phyloP scores from a whole-genome alignment of 1,284 basidiomycete genomes.

The Uromyces viciae-fabae region DNA sequence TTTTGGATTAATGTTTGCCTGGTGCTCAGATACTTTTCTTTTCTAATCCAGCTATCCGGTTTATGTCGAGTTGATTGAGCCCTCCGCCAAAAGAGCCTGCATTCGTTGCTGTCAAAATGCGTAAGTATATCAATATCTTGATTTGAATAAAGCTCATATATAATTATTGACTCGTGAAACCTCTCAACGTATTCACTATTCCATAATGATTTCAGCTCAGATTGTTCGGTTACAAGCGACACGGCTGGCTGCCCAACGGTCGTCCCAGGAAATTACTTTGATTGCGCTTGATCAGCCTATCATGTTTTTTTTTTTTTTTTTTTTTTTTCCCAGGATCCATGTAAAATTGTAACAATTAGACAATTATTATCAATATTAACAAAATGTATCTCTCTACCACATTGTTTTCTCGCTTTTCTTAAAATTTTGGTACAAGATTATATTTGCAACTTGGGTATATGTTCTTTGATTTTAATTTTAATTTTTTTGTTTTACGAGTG shows the following conservation, averaged over 20 bases:
- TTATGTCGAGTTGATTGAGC: conserved; percentile 53
- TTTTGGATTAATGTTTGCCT: background rate
- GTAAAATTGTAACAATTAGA: too few relatives aligned
- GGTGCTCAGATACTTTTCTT: background rate
- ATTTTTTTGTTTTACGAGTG: too few relatives aligned
- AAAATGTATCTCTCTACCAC: too few relatives aligned
- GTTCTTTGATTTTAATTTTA: too few relatives aligned
- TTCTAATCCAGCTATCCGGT: background rate
- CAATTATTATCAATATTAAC: too few relatives aligned
- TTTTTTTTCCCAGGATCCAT: too few relatives aligned
- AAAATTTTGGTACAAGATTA: too few relatives aligned
- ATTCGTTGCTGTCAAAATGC: conserved; percentile 52
- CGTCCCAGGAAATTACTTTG: conserved; percentile 47
- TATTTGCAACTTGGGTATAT: too few relatives aligned
- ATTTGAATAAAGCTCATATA: background rate
- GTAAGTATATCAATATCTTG: background rate
- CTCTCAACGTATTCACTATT: too few relatives aligned
- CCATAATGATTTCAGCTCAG: conserved; percentile 14
- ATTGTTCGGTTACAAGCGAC: conserved; percentile 47
- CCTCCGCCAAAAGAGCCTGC: conserved; percentile 50
- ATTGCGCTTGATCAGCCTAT: background rate
- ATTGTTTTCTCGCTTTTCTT: too few relatives aligned
- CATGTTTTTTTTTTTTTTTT: too few relatives aligned
- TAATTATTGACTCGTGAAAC: too few relatives aligned
- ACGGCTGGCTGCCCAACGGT: conserved; percentile 47